A percentile compares a stretch with the other conserved stretches of the same genome.
phyloP scores from a whole-genome alignment of 768 basidiomycete species.

The Boletus sp. region DNA sequence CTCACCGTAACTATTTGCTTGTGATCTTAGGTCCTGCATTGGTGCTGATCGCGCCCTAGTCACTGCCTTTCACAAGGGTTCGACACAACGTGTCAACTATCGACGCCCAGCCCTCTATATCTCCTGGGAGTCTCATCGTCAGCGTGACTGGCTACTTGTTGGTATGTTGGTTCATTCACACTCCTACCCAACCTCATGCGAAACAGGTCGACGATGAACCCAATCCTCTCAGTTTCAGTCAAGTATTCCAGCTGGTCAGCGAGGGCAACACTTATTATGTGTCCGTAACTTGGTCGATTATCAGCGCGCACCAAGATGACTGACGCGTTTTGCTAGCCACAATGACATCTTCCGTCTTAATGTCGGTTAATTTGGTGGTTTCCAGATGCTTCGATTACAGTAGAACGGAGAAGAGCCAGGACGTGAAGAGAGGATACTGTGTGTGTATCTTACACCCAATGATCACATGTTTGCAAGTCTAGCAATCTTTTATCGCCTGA shows the following conservation, averaged over 20 bases:
- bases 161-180: slow-evolving; percentile 40
- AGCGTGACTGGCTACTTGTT: slow-evolving; percentile 84
- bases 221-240: slow-evolving; percentile 86
- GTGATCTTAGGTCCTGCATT: not conserved
- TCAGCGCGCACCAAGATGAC: slow-evolving; percentile 2
- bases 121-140: slow-evolving; percentile 57
- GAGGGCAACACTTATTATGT: slow-evolving; percentile 79
- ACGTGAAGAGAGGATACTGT: slow-evolving; percentile 16
- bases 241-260: slow-evolving; percentile 87
- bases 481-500: not conserved
- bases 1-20: slow-evolving; percentile 48
- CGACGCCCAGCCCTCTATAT: slow-evolving; percentile 84
- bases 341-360: slow-evolving; percentile 95
- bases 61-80: slow-evolving; percentile 78
- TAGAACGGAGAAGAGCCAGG: slow-evolving; percentile 8
- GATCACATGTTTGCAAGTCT: slow-evolving; percentile 6
- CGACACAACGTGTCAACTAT: slow-evolving; percentile 76
- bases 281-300: slow-evolving; percentile 44
- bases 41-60: slow-evolving; percentile 35
- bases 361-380: slow-evolving; percentile 41
- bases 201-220: slow-evolving; percentile 72
- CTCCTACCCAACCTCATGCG: slow-evolving; percentile 2
- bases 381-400: not conserved
- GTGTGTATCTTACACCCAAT: slow-evolving; percentile 14
- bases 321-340: slow-evolving; percentile 40